Evolutionary conservation across 176 grass and related monocot species (phyloP).

Genomic region (Alopecurus myosuroides): DNA sequence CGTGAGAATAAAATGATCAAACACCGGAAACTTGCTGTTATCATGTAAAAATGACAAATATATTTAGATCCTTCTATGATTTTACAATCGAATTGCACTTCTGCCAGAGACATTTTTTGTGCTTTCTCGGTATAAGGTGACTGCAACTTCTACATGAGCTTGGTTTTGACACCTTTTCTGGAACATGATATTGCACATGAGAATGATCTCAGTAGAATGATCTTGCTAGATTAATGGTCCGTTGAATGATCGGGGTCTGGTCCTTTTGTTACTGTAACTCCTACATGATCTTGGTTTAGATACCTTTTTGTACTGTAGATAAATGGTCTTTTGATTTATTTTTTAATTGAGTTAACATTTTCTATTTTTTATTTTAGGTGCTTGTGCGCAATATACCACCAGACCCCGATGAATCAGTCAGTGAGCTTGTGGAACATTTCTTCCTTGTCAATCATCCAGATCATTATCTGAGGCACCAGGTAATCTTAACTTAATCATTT

Average conservation of each 20-base stretch:
- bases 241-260: no score
- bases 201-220: not conserved
- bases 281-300: no score
- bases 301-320: no score
- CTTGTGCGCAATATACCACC: constrained; percentile 86
- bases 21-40: not conserved
- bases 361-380: constrained; percentile 59
- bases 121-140: not conserved
- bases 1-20: not conserved
- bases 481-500: constrained; percentile 21
- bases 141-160: not conserved
- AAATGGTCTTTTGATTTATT: no score
- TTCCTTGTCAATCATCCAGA: constrained; percentile 98
- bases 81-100: not conserved
- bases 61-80: not conserved
- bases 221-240: not conserved
- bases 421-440: constrained; percentile 97
- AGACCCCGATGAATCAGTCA: constrained; percentile 87
- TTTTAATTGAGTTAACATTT: constrained; percentile 9
- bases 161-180: not conserved
- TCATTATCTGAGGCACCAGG: constrained; percentile 89
- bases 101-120: not conserved
- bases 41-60: not conserved
- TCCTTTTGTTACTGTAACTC: no score
- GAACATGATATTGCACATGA: not conserved